These are phyloP conservation scores for Russula virescens DNA, from an alignment of 768 basidiomycete genomes.

Conservation along the genomic window DNA sequence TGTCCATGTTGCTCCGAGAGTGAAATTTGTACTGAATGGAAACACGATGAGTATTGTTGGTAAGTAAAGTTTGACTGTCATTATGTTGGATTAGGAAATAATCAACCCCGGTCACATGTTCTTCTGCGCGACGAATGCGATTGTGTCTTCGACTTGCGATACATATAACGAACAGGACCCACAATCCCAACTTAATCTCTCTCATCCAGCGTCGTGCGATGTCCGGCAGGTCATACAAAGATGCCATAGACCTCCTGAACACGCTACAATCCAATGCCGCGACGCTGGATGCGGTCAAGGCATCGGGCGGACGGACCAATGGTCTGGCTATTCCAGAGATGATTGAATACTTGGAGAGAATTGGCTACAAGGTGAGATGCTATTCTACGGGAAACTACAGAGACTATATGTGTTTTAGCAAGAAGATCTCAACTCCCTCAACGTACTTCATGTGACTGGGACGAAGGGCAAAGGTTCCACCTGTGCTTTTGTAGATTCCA, in stretches of 20 bases:
- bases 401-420: conserved; percentile 42
- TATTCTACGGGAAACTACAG: conserved; percentile 21
- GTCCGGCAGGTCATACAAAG: conserved; percentile 61
- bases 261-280: conserved; percentile 90
- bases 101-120: neutral
- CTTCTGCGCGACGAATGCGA: conserved; percentile 5
- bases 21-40: neutral
- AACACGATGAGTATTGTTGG: too few relatives aligned
- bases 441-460: conserved; percentile 94
- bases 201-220: conserved; percentile 36
- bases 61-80: too few relatives aligned
- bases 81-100: conserved; percentile 2
- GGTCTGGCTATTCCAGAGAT: conserved; percentile 78
- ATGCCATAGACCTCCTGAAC: conserved; percentile 71
- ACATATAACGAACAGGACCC: neutral
- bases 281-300: conserved; percentile 76
- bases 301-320: conserved; percentile 55
- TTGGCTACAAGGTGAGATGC: conserved; percentile 73
- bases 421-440: conserved; percentile 76
- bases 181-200: neutral
- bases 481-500: conserved; percentile 85
- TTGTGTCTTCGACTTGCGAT: neutral
- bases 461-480: conserved; percentile 99
- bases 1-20: conserved; percentile 29
- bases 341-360: conserved; percentile 79